phyloP scores from a whole-genome alignment of 1,284 basidiomycete species.

The Cutaneotrichosporon cutaneum region DNA sequence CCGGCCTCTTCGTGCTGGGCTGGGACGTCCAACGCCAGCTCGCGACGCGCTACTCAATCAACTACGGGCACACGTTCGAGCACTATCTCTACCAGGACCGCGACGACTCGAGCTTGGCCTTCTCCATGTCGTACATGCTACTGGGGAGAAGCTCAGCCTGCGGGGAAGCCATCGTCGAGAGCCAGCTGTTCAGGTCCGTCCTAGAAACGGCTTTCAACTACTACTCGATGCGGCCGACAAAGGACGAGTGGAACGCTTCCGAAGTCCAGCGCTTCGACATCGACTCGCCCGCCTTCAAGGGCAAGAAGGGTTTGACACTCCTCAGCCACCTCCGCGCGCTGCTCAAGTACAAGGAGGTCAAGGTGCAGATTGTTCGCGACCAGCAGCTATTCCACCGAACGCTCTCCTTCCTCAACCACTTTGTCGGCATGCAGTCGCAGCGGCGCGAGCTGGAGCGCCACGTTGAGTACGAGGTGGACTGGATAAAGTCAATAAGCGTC shows the following conservation, averaged over 20 bases:
- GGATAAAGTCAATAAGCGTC: slow-evolving; percentile 91
- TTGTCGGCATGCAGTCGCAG: slow-evolving; percentile 88
- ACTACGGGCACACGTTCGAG: slow-evolving; percentile 84
- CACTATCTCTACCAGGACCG: slow-evolving; percentile 86
- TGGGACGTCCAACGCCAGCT: slow-evolving; percentile 38
- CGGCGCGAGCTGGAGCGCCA: slow-evolving; percentile 76
- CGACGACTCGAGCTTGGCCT: slow-evolving; percentile 83
- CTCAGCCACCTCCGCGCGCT: slow-evolving; percentile 70
- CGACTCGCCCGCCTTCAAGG: slow-evolving; percentile 81
- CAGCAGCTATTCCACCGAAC: slow-evolving; percentile 61
- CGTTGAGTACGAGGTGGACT: slow-evolving; percentile 92
- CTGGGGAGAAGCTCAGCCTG: slow-evolving; percentile 80
- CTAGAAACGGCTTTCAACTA: slow-evolving; percentile 79
- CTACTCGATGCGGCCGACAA: slow-evolving; percentile 55
- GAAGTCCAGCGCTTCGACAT: slow-evolving; percentile 60
- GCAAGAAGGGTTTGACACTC: slow-evolving; percentile 87
- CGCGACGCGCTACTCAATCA: slow-evolving; percentile 75
- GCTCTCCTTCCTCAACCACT: slow-evolving; percentile 71
- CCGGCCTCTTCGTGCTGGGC: slow-evolving; percentile 31
- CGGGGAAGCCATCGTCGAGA: slow-evolving; percentile 71
- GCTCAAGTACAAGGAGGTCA: slow-evolving; percentile 70
- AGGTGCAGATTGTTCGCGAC: slow-evolving; percentile 68
- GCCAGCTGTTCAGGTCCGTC: slow-evolving; percentile 70
- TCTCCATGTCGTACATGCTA: slow-evolving; percentile 84
- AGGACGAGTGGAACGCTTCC: background rate